Conservation (phyloP, 2,329 filamentous ascomycete species). For the Lithohypha guttulata region DNA sequence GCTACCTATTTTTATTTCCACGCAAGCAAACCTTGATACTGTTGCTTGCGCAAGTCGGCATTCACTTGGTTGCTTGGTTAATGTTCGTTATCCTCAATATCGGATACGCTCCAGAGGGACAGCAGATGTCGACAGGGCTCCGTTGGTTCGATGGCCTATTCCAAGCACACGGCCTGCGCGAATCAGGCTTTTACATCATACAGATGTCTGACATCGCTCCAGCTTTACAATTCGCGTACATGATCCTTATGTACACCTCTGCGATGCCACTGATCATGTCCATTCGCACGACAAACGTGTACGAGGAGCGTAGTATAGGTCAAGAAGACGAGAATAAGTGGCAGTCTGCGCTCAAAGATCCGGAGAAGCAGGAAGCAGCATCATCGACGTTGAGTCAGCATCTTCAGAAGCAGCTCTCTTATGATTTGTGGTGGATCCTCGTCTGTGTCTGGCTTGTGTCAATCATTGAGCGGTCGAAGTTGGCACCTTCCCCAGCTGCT, state of each 20-base stretch:
- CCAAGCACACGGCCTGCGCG: slow-evolving; percentile 50
- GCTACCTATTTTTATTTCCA: slow-evolving; percentile 44
- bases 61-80: slow-evolving; percentile 57
- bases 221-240: slow-evolving; percentile 49
- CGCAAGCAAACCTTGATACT: slow-evolving; percentile 55
- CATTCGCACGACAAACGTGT: slow-evolving; percentile 77
- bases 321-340: neutral
- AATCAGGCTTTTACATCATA: slow-evolving; percentile 57
- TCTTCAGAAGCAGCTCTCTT: slow-evolving; percentile 36
- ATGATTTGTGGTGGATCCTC: slow-evolving; percentile 37
- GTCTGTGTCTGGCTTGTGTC: slow-evolving; percentile 36
- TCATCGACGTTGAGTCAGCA: slow-evolving; percentile 15
- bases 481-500: neutral
- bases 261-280: slow-evolving; percentile 50
- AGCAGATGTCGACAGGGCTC: slow-evolving; percentile 39
- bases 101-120: slow-evolving; percentile 45
- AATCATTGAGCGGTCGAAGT: slow-evolving; percentile 29
- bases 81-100: slow-evolving; percentile 57
- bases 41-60: slow-evolving; percentile 46
- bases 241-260: slow-evolving; percentile 58
- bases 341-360: neutral
- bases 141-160: slow-evolving; percentile 56
- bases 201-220: slow-evolving; percentile 45
- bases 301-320: slow-evolving; percentile 54
- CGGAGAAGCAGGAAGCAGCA: neutral